phyloP scores from a whole-genome alignment of 73 alveolate species.

The Breviolum minutum region DNA sequence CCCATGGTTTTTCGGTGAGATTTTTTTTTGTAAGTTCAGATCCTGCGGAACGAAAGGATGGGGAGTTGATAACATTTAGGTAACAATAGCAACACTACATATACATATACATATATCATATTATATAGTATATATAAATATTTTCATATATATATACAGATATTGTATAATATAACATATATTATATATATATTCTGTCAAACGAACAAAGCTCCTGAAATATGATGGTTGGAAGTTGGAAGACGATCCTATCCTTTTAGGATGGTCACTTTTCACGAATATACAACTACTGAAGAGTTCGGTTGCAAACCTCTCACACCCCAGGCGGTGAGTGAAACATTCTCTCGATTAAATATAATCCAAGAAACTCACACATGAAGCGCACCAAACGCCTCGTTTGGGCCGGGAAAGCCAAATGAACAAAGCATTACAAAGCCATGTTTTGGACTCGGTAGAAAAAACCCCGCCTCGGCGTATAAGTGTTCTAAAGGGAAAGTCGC shows the following conservation, averaged over 20 bases:
- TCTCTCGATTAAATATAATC: background rate
- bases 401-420: background rate
- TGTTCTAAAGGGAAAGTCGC: no score
- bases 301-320: background rate
- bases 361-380: constrained; percentile 31
- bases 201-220: background rate
- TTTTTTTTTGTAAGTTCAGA: no score
- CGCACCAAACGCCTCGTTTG: constrained; percentile 32
- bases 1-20: no score
- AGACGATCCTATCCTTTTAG: background rate
- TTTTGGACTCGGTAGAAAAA: background rate
- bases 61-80: no score
- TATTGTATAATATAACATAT: background rate
- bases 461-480: no score
- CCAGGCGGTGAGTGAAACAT: no score
- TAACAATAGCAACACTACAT: no score
- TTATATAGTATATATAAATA: no score
- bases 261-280: background rate
- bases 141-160: no score
- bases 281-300: background rate
- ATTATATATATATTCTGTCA: background rate
- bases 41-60: no score
- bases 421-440: background rate
- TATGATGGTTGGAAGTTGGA: background rate
- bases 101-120: no score